Percentiles rank a stretch among this genome's conserved stretches.
phyloP scores from a whole-genome alignment of 2,329 filamentous ascomycete species.

The Aspergillus candidus region DNA sequence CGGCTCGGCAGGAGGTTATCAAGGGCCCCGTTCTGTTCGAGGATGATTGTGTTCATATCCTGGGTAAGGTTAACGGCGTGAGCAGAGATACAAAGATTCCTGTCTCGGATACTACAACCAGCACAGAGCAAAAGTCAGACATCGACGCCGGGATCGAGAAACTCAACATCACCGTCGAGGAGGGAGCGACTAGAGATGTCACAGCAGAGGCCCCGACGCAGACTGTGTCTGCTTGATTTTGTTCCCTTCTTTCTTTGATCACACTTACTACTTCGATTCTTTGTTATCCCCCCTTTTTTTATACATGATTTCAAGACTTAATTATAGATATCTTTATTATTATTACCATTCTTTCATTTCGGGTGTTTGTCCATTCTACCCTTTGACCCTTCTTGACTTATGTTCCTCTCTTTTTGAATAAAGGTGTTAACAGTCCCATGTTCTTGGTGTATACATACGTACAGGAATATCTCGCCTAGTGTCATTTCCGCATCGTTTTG shows the following conservation, averaged over 20 bases:
- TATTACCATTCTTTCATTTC: no score
- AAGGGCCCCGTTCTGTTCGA: slow-evolving; percentile 34
- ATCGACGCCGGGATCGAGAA: not conserved
- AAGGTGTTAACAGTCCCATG: no score
- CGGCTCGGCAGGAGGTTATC: slow-evolving; percentile 19
- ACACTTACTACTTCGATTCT: not conserved
- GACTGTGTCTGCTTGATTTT: not conserved
- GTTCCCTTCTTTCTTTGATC: not conserved
- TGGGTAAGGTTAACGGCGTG: slow-evolving; percentile 32
- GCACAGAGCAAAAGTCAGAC: not conserved
- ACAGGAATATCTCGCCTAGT: no score
- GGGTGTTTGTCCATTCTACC: no score
- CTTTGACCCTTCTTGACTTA: no score
- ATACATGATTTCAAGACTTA: no score
- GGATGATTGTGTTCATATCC: slow-evolving; percentile 26
- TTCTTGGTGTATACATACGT: no score
- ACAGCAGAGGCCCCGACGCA: not conserved
- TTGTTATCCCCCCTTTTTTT: no score
- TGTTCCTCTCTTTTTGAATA: no score
- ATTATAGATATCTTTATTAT: no score
- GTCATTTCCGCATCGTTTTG: no score
- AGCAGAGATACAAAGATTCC: slow-evolving; percentile 23
- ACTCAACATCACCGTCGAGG: not conserved
- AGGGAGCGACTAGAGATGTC: not conserved
- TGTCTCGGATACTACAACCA: slow-evolving; percentile 9